Conservation (phyloP, 2,329 filamentous ascomycete genomes). For the Pseudogymnoascus sp. region DNA sequence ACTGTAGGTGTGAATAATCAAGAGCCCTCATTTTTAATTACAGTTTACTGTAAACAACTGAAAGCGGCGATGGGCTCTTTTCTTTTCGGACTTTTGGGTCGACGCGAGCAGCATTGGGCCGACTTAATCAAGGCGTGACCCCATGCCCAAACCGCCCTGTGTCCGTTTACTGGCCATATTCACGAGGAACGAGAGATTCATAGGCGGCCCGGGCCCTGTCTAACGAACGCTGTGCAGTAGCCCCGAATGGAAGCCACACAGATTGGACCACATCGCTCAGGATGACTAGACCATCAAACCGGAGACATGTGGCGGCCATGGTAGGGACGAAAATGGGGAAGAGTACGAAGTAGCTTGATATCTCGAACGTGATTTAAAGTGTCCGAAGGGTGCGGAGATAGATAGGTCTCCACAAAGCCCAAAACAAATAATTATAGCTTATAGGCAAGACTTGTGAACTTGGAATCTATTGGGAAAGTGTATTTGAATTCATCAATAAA, state of each 20-base stretch:
- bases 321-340: slow-evolving; percentile 1
- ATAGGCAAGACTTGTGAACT: not conserved
- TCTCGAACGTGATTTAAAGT: not conserved
- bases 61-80: not conserved
- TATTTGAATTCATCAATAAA: not conserved
- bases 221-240: slow-evolving; percentile 5
- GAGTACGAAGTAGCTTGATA: not conserved
- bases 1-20: not conserved
- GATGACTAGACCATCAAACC: slow-evolving; percentile 1
- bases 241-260: slow-evolving; percentile 3
- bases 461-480: not conserved
- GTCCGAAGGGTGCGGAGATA: not conserved
- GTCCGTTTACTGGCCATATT: not conserved
- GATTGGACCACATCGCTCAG: slow-evolving; percentile 6
- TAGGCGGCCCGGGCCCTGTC: slow-evolving; percentile 2
- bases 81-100: slow-evolving; percentile 1
- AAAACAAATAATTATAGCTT: slow-evolving; percentile 6
- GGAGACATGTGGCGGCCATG: slow-evolving; percentile 5
- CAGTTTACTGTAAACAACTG: not conserved
- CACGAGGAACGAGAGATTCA: slow-evolving; percentile 7
- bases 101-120: slow-evolving; percentile 5
- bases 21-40: not conserved
- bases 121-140: slow-evolving; percentile 5
- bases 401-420: slow-evolving; percentile 1
- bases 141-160: slow-evolving; percentile 1